Evolutionary conservation across 2,329 filamentous ascomycete species (phyloP).

Genomic region (Phialophora macrospora): DNA sequence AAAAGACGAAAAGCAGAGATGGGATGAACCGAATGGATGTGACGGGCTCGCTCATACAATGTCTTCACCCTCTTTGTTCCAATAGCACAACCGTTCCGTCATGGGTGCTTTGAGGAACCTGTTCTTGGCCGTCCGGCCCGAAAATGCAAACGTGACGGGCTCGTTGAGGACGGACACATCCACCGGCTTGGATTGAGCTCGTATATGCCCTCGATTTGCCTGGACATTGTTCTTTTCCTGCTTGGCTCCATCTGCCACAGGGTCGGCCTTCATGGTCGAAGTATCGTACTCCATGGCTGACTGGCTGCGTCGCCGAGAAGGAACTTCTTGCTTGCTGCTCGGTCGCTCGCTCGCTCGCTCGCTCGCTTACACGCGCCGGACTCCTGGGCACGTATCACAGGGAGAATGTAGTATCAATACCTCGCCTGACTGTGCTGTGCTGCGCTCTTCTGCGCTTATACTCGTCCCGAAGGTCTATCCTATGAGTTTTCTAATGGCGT

Average conservation of each 20-base stretch:
- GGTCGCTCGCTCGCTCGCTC: too few species aligned
- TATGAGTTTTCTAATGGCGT: neutral
- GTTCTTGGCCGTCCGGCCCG: constrained; percentile 63
- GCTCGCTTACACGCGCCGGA: too few species aligned
- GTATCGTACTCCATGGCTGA: constrained; percentile 34
- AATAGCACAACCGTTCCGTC: constrained; percentile 67
- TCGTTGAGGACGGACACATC: constrained; percentile 51
- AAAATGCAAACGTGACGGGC: constrained; percentile 58
- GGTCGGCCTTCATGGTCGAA: constrained; percentile 19
- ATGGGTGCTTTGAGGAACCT: constrained; percentile 70
- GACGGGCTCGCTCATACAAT: constrained; percentile 15
- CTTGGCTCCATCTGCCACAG: constrained; percentile 5
- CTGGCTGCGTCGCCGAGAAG: neutral
- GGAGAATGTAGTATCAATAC: neutral
- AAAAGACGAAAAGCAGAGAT: too few species aligned
- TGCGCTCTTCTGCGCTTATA: neutral
- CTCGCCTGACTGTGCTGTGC: neutral
- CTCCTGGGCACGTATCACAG: neutral
- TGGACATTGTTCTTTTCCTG: constrained; percentile 15
- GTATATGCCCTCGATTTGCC: constrained; percentile 22
- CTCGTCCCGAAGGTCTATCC: neutral
- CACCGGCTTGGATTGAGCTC: constrained; percentile 25
- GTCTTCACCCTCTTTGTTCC: constrained; percentile 49
- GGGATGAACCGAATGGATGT: too few species aligned
- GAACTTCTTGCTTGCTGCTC: neutral